Conservation (phyloP, 1,284 basidiomycete species). For the Papiliotrema laurentii region DNA sequence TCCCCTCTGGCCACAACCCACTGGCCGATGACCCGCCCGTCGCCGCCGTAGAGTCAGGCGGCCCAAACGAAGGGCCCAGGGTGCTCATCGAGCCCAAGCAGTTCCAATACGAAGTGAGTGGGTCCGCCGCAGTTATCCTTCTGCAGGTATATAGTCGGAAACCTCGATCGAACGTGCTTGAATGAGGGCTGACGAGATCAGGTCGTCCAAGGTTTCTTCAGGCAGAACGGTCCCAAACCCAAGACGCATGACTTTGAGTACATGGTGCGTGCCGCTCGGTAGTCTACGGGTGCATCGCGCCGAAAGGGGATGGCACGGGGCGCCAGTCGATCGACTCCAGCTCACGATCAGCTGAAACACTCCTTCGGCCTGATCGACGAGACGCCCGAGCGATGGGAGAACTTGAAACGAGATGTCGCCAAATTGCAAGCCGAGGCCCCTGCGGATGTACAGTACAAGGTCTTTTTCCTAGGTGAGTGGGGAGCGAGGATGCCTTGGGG, state of each 20-base stretch:
- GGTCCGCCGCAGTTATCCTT: background rate
- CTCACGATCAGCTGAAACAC: constrained; percentile 23
- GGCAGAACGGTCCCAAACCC: constrained; percentile 34
- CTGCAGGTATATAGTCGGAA: background rate
- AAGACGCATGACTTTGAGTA: constrained; percentile 34
- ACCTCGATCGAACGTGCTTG: background rate
- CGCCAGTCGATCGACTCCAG: too few species aligned
- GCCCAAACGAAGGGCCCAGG: constrained; percentile 25
- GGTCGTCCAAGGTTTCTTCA: constrained; percentile 38
- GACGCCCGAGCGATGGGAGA: constrained; percentile 36
- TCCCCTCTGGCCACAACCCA: background rate
- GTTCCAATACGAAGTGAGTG: constrained; percentile 35
- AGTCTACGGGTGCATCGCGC: background rate
- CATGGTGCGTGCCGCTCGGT: constrained; percentile 23
- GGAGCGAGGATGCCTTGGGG: constrained; percentile 4
- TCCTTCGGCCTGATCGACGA: constrained; percentile 43
- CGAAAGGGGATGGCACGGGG: too few species aligned
- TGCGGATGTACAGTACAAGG: constrained; percentile 41
- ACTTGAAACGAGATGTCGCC: constrained; percentile 29
- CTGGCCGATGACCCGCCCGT: constrained; percentile 31
- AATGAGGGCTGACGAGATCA: constrained; percentile 7
- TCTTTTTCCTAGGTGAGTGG: constrained; percentile 43
- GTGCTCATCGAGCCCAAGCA: constrained; percentile 22
- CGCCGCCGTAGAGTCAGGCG: constrained; percentile 32
- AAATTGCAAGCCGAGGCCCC: constrained; percentile 33